Percentiles rank a stretch among this genome's conserved stretches.
Conservation (phyloP, 345 rosid genomes). For the Lenwebbia sp. region DNA sequence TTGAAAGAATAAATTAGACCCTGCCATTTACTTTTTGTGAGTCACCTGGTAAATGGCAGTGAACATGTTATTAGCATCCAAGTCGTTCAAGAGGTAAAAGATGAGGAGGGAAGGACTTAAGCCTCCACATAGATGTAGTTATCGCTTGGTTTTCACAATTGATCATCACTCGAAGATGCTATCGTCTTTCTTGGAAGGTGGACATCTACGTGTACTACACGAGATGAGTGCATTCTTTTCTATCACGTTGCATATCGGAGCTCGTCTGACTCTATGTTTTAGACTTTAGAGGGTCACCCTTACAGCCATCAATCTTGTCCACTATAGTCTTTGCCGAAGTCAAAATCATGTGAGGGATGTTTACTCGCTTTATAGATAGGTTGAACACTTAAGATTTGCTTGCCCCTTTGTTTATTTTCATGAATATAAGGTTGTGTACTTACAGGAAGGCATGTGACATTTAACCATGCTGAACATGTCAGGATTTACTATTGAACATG, state of each 20-base stretch:
- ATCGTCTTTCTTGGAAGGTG: background rate
- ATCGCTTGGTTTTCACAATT: background rate
- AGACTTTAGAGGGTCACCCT: background rate
- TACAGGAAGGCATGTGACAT: background rate
- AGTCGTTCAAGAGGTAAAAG: background rate
- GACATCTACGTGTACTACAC: background rate
- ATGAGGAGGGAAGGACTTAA: background rate
- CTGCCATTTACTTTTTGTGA: background rate
- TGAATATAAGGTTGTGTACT: background rate
- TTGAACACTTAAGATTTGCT: background rate
- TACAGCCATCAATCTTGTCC: background rate
- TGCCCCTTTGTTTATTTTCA: background rate
- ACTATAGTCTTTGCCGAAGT: background rate
- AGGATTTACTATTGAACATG: background rate
- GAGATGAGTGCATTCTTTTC: background rate
- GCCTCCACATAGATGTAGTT: background rate
- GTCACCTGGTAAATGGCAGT: background rate
- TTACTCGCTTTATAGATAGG: rapidly evolving
- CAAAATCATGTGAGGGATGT: background rate
- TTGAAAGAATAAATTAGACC: background rate
- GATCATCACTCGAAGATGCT: background rate
- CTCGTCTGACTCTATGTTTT: background rate
- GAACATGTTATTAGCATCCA: background rate
- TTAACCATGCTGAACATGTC: background rate
- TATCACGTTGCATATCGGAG: rapidly evolving